These are phyloP conservation scores for Podospora bellae-mahoneyi DNA, from an alignment of 495 filamentous ascomycete genomes.

Conservation along the genomic window DNA sequence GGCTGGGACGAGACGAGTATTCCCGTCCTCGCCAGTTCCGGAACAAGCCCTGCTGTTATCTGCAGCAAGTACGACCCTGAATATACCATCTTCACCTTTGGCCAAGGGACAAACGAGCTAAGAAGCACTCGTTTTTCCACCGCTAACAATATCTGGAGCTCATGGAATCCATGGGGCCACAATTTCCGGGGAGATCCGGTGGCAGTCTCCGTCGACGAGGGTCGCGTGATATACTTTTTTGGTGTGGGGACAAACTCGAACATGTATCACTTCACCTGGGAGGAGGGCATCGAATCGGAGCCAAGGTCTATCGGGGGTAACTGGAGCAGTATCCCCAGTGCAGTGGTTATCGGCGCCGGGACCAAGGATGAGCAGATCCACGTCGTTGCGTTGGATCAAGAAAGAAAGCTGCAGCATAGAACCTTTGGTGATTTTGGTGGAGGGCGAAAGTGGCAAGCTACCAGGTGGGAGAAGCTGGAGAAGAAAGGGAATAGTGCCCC, in stretches of 20 bases:
- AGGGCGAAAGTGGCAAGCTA: not conserved
- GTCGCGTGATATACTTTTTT: not conserved
- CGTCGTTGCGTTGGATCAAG: not conserved
- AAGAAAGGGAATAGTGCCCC: not conserved
- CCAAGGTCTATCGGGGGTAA: not conserved
- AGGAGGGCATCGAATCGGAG: not conserved
- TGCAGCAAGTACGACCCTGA: not conserved
- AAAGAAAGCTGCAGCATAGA: not conserved
- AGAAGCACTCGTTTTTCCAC: not conserved
- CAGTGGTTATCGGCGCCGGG: not conserved
- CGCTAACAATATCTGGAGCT: not conserved
- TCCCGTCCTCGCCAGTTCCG: not conserved
- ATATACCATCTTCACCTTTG: not conserved
- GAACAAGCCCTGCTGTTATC: not conserved
- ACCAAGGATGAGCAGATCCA: not conserved
- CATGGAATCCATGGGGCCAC: not conserved
- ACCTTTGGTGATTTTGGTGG: not conserved
- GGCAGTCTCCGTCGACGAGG: not conserved
- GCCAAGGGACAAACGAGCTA: not conserved
- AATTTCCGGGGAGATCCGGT: not conserved
- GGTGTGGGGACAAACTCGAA: not conserved
- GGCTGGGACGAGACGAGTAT: not conserved
- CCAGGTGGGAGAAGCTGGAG: not conserved
- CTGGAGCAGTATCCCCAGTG: not conserved
- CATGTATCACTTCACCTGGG: not conserved